Percentiles rank a stretch among this genome's conserved stretches.
These are phyloP conservation scores for Eutrema heterophyllum DNA, from an alignment of 345 rosid genomes.

Conservation along the genomic window DNA sequence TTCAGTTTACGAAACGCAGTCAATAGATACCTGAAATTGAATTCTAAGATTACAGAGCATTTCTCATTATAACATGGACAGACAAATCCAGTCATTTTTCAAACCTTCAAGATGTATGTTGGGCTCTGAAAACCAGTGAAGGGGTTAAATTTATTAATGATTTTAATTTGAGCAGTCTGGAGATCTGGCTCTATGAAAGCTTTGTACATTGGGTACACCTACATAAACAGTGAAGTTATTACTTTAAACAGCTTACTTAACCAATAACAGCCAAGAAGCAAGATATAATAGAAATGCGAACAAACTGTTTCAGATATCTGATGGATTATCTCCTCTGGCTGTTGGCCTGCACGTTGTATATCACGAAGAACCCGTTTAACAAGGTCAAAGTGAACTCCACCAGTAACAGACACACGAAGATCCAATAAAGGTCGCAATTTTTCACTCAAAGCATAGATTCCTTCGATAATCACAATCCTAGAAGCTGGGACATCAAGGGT, in stretches of 20 bases:
- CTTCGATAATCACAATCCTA: constrained; percentile 88
- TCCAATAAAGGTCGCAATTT: constrained; percentile 81
- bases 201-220: constrained; percentile 99
- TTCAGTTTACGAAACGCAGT: not conserved
- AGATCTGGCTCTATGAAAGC: constrained; percentile 99
- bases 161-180: constrained; percentile 90
- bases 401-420: constrained; percentile 85
- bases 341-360: constrained; percentile 97
- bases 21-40: not conserved
- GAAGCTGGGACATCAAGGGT: constrained; percentile 88
- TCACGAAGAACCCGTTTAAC: constrained; percentile 96
- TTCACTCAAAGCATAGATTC: constrained; percentile 94
- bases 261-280: not conserved
- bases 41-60: not conserved
- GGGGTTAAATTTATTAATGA: constrained; percentile 91
- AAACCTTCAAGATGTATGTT: constrained; percentile 94
- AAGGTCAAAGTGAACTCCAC: constrained; percentile 99
- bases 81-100: constrained; percentile 3
- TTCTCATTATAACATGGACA: not conserved
- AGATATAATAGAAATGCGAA: not conserved
- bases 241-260: not conserved
- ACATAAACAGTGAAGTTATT: constrained; percentile 22
- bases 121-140: constrained; percentile 96
- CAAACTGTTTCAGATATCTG: constrained; percentile 98
- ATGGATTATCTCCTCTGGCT: constrained; percentile 95